Conservation (phyloP, 2,329 filamentous ascomycete genomes). For the Graphilbum fragrans region DNA sequence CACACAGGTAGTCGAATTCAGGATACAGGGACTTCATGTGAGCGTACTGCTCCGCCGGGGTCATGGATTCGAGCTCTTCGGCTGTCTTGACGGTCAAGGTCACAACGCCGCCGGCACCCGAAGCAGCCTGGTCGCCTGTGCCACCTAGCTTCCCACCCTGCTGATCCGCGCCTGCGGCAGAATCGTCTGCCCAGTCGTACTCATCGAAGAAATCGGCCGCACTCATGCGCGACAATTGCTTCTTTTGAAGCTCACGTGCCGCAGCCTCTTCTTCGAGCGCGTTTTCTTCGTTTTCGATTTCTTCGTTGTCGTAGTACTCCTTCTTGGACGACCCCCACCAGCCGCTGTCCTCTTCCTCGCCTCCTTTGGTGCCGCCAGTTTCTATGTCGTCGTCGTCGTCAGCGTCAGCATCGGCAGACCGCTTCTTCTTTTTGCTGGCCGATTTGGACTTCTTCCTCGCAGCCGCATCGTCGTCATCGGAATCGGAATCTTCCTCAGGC, state of each 20-base stretch:
- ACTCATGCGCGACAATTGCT: slow-evolving; percentile 78
- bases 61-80: slow-evolving; percentile 71
- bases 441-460: slow-evolving; percentile 5
- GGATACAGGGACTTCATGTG: slow-evolving; percentile 76
- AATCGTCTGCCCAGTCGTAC: slow-evolving; percentile 61
- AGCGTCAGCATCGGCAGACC: slow-evolving; percentile 18
- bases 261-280: slow-evolving; percentile 89
- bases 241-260: slow-evolving; percentile 77
- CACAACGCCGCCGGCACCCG: slow-evolving; percentile 41
- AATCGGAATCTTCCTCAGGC: slow-evolving; percentile 12
- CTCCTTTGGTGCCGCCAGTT: slow-evolving; percentile 38
- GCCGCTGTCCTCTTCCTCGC: slow-evolving; percentile 44
- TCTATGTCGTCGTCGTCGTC: slow-evolving; percentile 42
- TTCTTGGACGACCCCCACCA: slow-evolving; percentile 83
- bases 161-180: neutral
- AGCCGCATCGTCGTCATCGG: slow-evolving; percentile 10
- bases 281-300: slow-evolving; percentile 49
- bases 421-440: slow-evolving; percentile 13
- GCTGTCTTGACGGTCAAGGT: slow-evolving; percentile 78
- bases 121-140: slow-evolving; percentile 23
- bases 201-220: slow-evolving; percentile 94
- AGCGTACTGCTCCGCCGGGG: slow-evolving; percentile 58
- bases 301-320: slow-evolving; percentile 88
- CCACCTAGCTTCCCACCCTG: slow-evolving; percentile 30
- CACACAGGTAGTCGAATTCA: slow-evolving; percentile 76